Percentiles rank a stretch among this genome's conserved stretches.
These are phyloP conservation scores for Mycosphaerella arachidis DNA, from an alignment of 2,329 filamentous ascomycete genomes.

Conservation along the genomic window DNA sequence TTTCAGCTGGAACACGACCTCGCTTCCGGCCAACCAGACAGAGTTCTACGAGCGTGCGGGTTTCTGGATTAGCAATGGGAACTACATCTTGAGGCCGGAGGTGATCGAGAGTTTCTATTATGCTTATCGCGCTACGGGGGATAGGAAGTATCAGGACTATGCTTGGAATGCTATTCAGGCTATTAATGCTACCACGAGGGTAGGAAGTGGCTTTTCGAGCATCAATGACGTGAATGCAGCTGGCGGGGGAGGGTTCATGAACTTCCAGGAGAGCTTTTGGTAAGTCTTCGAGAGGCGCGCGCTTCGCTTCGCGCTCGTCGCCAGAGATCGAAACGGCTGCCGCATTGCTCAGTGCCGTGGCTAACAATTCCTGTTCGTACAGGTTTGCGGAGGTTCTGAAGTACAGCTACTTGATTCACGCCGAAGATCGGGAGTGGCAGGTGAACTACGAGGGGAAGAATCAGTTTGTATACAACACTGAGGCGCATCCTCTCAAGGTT, in stretches of 20 bases:
- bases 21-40: constrained; percentile 36
- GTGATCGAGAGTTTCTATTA: constrained; percentile 26
- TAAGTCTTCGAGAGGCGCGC: not conserved
- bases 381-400: constrained; percentile 73
- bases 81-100: constrained; percentile 62
- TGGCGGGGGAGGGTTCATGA: constrained; percentile 49
- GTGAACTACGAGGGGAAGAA: constrained; percentile 49
- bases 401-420: constrained; percentile 69
- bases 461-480: constrained; percentile 60
- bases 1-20: constrained; percentile 38
- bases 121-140: constrained; percentile 20
- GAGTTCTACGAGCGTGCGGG: constrained; percentile 63
- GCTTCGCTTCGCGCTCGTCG: constrained; percentile 41
- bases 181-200: constrained; percentile 13
- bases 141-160: constrained; percentile 20
- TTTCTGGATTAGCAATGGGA: constrained; percentile 61
- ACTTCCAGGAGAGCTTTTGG: constrained; percentile 83
- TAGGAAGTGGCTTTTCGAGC: constrained; percentile 15
- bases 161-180: constrained; percentile 18
- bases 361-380: constrained; percentile 57
- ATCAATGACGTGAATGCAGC: constrained; percentile 15
- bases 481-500: constrained; percentile 58
- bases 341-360: not conserved
- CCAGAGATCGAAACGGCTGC: not conserved
- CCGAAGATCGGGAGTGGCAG: constrained; percentile 56